Evolutionary conservation across 441 rosid species (phyloP).

Genomic region (Populus hybrid): DNA sequence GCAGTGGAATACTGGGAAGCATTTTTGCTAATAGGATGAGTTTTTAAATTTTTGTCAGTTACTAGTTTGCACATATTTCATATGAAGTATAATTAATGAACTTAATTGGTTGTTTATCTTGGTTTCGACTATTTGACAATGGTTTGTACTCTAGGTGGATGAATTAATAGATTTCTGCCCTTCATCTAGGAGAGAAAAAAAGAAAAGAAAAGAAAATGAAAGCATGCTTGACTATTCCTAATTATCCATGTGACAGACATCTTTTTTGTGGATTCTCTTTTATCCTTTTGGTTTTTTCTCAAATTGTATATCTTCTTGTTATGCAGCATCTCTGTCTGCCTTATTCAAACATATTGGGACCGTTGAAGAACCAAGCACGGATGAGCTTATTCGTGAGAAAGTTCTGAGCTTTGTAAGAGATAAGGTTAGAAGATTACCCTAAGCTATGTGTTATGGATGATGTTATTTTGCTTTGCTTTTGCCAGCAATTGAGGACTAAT

Average conservation of each 20-base stretch:
- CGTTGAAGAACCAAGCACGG: conserved; percentile 69
- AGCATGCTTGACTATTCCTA: too few relatives aligned
- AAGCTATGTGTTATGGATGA: background rate
- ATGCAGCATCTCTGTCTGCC: conserved; percentile 76
- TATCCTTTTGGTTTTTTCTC: background rate
- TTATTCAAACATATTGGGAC: conserved; percentile 77
- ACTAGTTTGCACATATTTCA: background rate
- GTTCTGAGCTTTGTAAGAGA: conserved; percentile 81
- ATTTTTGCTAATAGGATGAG: background rate
- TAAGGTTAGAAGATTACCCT: conserved; percentile 48
- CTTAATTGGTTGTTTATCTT: background rate
- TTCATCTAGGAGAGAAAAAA: too few relatives aligned
- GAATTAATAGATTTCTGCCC: too few relatives aligned
- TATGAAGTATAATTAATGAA: background rate
- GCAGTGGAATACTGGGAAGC: background rate
- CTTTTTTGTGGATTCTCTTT: background rate
- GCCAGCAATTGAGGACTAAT: conserved; percentile 15
- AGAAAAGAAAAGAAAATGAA: too few relatives aligned
- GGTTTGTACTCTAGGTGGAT: too few relatives aligned
- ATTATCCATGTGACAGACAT: too few relatives aligned
- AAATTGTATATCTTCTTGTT: conserved; percentile 14
- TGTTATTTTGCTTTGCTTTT: background rate
- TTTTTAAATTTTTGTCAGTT: too few relatives aligned
- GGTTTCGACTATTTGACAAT: background rate
- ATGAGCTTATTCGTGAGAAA: conserved; percentile 76